Evolutionary conservation across 1,139 yeast species (phyloP).

Genomic region (Lipomyces yarrowii): DNA sequence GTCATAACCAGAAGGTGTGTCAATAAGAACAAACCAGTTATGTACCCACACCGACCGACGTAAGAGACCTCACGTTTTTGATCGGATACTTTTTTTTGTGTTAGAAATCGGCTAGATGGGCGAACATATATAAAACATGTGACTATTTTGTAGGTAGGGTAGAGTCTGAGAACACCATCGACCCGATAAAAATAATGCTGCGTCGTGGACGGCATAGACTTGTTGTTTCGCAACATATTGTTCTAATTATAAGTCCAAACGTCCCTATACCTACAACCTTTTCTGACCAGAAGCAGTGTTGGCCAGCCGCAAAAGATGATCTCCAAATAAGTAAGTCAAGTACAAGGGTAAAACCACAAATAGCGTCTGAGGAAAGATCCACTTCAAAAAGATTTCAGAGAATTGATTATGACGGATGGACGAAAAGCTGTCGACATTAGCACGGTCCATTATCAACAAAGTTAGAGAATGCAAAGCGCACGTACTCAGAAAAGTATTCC

Average conservation of each 20-base stretch:
- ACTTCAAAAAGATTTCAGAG: background rate
- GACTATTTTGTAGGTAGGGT: too few relatives aligned
- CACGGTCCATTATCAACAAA: background rate
- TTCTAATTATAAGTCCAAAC: background rate
- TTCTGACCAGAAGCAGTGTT: background rate
- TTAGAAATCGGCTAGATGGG: too few relatives aligned
- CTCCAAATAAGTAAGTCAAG: background rate
- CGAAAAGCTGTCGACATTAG: background rate
- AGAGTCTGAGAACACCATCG: too few relatives aligned
- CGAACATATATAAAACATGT: too few relatives aligned
- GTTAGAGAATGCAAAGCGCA: background rate
- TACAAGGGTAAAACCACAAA: background rate
- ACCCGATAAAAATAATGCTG: too few relatives aligned
- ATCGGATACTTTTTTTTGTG: too few relatives aligned
- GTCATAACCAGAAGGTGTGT: too few relatives aligned
- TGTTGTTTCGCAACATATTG: too few relatives aligned
- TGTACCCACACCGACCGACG: too few relatives aligned
- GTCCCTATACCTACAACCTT: background rate
- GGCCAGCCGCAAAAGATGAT: background rate
- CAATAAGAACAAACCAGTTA: too few relatives aligned
- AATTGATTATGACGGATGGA: background rate
- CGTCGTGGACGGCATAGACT: too few relatives aligned
- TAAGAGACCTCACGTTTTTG: too few relatives aligned
- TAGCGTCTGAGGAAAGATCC: conserved; percentile 1
- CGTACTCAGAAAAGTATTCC: conserved; percentile 2